Evolutionary conservation across 345 rosid species (phyloP), one percentile per base, ranked within the genome.

Genomic region (Xanthoceras sorbifolium): DNA sequence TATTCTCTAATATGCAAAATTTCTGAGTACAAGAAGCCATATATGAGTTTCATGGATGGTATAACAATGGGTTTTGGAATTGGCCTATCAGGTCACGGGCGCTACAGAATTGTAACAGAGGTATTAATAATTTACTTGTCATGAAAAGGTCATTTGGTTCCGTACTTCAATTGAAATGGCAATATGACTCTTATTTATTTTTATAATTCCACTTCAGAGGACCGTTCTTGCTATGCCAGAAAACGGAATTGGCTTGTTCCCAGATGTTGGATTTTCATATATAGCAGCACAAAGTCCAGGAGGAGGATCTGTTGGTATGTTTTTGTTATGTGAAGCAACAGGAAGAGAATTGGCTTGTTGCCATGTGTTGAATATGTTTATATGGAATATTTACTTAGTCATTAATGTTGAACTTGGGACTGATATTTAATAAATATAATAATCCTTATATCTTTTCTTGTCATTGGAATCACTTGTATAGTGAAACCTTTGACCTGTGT

Each of bases 201-300:
- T n/a, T 20, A 29, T 69, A 38, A 74, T 67, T 73, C 60, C 52
- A 25, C 70, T 67, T 67, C 81, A 87, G 91, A 87, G 87, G 78
- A 95, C 99, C 5, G 73, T 95, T 63, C 96, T 95, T 59, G 96
- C 99, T 26, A 95, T 95, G 98, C 99, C 98, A 28, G 99, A 95
- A 89, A 95, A 95, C 77, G 98, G 92, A 74, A 95, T 95, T 36
- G 97, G 99, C 79, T 87, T 95, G 87, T 95, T 93, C 76, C 99
- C 99, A 25, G 99, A 95, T 86, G 98, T 95, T 60, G 99, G 99
- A 31, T 95, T 95, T 85, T 88, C 99, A 36, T 88, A 85, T 69
- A 90, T 95, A 66, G 97, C 97, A 22, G 99, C 99, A 78, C 88
- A 90, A 65, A 82, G 84, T 79, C 99, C 99, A 22, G 99, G 99